These are phyloP conservation scores for Ciborinia camelliae DNA, from an alignment of 2,329 filamentous ascomycete species.

Conservation along the genomic window DNA sequence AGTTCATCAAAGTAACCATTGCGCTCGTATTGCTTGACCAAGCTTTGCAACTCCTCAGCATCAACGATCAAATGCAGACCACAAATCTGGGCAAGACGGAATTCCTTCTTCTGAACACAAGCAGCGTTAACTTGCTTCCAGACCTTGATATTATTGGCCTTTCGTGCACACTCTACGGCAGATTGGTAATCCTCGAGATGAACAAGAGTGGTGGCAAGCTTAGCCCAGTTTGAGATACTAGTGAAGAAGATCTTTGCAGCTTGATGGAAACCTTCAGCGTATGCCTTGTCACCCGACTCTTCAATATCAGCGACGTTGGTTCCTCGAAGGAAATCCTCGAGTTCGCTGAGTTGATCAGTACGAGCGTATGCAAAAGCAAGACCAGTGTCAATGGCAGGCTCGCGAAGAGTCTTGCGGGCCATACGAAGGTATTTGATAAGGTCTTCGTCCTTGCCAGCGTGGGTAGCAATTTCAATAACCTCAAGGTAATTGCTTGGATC, in stretches of 20 bases:
- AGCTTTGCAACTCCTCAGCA: slow-evolving; percentile 86
- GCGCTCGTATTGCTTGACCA: slow-evolving; percentile 94
- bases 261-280: slow-evolving; percentile 88
- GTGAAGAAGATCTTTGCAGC: slow-evolving; percentile 98
- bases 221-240: slow-evolving; percentile 99
- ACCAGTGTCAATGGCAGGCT: slow-evolving; percentile 88
- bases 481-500: slow-evolving; percentile 92
- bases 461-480: slow-evolving; percentile 92
- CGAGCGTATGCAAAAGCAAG: slow-evolving; percentile 92
- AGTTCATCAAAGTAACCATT: slow-evolving; percentile 99
- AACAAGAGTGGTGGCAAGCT: slow-evolving; percentile 96
- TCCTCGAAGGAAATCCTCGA: slow-evolving; percentile 91
- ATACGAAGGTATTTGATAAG: slow-evolving; percentile 95
- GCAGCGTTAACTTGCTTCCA: slow-evolving; percentile 99
- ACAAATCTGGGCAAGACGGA: slow-evolving; percentile 97
- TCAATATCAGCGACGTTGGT: slow-evolving; percentile 96
- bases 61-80: slow-evolving; percentile 97
- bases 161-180: slow-evolving; percentile 94
- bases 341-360: slow-evolving; percentile 83
- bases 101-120: slow-evolving; percentile 96
- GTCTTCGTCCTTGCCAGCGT: slow-evolving; percentile 96
- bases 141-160: slow-evolving; percentile 98
- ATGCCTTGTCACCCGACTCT: slow-evolving; percentile 96
- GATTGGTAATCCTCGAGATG: slow-evolving; percentile 96
- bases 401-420: slow-evolving; percentile 94